Conservation (phyloP, 2,329 filamentous ascomycete genomes). For the Neurospora sp. region DNA sequence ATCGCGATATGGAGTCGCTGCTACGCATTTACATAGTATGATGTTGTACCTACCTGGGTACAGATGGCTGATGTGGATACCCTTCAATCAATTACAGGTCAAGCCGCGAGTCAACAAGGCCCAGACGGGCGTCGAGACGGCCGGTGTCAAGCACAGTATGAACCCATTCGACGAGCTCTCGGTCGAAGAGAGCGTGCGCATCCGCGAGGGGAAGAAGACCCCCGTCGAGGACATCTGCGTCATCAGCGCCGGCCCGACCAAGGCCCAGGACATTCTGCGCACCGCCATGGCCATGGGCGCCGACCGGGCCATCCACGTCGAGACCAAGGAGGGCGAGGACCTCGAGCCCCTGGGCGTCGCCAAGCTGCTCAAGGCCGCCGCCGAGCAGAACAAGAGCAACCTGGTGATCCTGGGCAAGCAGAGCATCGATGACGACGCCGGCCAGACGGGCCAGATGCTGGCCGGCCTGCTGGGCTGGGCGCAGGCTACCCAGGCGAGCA, state of each 20-base stretch:
- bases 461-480: constrained; percentile 86
- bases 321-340: constrained; percentile 63
- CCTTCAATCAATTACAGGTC: constrained; percentile 34
- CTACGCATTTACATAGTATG: neutral
- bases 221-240: constrained; percentile 86
- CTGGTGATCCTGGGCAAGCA: constrained; percentile 93
- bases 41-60: constrained; percentile 1
- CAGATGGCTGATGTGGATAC: constrained; percentile 2
- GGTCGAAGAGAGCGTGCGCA: constrained; percentile 88
- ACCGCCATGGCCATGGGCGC: constrained; percentile 99
- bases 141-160: constrained; percentile 93
- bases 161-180: constrained; percentile 99
- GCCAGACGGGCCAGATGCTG: constrained; percentile 97
- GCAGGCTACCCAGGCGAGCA: constrained; percentile 87
- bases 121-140: constrained; percentile 81
- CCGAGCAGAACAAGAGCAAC: constrained; percentile 78
- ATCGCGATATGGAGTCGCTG: neutral
- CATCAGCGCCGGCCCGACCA: constrained; percentile 78
- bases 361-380: constrained; percentile 75
- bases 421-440: constrained; percentile 92
- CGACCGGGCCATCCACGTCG: constrained; percentile 82
- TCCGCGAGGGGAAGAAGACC: constrained; percentile 75
- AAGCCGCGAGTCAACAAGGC: constrained; percentile 62
- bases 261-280: constrained; percentile 78
- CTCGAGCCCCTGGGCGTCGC: constrained; percentile 87